Evolutionary conservation across 495 filamentous ascomycete species (phyloP).

Genomic region (Daldinia bambusicola): DNA sequence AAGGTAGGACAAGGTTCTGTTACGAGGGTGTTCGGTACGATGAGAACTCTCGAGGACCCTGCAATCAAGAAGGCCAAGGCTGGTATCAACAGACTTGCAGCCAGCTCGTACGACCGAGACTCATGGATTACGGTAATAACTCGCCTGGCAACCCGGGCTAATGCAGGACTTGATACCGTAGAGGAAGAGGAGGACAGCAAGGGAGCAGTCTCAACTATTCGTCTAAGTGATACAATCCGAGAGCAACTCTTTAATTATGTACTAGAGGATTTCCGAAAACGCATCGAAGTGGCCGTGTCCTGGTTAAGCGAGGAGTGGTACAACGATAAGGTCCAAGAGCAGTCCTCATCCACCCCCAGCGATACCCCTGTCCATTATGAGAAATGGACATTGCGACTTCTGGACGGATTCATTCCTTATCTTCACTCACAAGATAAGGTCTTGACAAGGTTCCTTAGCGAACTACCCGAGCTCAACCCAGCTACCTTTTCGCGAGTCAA

Average conservation of each 20-base stretch:
- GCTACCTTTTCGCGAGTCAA: slow-evolving; percentile 78
- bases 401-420: slow-evolving; percentile 90
- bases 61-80: slow-evolving; percentile 63
- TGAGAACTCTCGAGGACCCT: slow-evolving; percentile 70
- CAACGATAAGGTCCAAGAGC: slow-evolving; percentile 76
- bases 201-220: slow-evolving; percentile 39
- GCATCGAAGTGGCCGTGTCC: slow-evolving; percentile 84
- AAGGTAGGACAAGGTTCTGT: slow-evolving; percentile 76
- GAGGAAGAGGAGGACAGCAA: slow-evolving; percentile 62
- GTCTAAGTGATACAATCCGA: slow-evolving; percentile 74
- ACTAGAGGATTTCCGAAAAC: slow-evolving; percentile 86
- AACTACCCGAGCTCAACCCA: slow-evolving; percentile 82
- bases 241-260: slow-evolving; percentile 84
- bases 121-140: slow-evolving; percentile 90
- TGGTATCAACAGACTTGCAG: slow-evolving; percentile 86
- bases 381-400: slow-evolving; percentile 77
- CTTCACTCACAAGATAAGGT: slow-evolving; percentile 87
- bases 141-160: slow-evolving; percentile 83
- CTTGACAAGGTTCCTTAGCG: slow-evolving; percentile 87
- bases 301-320: slow-evolving; percentile 99
- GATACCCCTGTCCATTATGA: slow-evolving; percentile 74
- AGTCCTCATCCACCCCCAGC: slow-evolving; percentile 38
- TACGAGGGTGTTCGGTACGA: slow-evolving; percentile 78
- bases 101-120: slow-evolving; percentile 85
- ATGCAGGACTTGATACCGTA: slow-evolving; percentile 66